phyloP scores from a whole-genome alignment of 805 yeast genomes.

The Candida andamanensis region DNA sequence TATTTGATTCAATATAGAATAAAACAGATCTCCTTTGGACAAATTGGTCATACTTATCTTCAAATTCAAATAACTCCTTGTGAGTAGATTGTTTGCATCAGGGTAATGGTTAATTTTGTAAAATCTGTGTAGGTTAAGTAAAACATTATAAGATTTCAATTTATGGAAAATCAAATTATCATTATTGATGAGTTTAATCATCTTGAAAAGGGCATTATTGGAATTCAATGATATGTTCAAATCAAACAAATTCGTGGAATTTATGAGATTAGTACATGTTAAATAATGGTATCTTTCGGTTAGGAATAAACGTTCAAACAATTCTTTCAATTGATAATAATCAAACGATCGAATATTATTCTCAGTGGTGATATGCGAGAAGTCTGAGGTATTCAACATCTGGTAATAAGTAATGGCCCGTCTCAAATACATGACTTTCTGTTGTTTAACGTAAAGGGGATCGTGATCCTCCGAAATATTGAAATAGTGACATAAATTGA shows the following conservation, averaged over 20 bases:
- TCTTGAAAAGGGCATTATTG: conserved; percentile 6
- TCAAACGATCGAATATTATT: conserved; percentile 15
- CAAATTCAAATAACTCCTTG: conserved; percentile 7
- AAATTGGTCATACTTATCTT: conserved; percentile 8
- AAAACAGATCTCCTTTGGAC: conserved; percentile 10
- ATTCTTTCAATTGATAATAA: conserved; percentile 22
- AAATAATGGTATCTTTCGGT: conserved; percentile 22
- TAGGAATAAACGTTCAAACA: conserved; percentile 25
- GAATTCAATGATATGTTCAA: conserved; percentile 4
- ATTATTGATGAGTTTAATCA: conserved; percentile 11
- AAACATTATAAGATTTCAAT: conserved; percentile 13
- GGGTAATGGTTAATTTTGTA: conserved; percentile 13
- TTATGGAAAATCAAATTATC: conserved; percentile 15
- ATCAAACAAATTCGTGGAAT: conserved; percentile 10
- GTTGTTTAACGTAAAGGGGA: conserved; percentile 17
- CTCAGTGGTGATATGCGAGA: background rate
- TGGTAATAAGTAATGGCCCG: conserved; percentile 27
- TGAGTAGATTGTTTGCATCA: conserved; percentile 9
- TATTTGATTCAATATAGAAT: conserved; percentile 10
- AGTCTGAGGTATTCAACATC: conserved; percentile 17
- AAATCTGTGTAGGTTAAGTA: conserved; percentile 9
- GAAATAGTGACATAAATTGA: conserved; percentile 27
- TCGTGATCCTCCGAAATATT: conserved; percentile 17
- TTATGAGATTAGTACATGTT: conserved; percentile 13
- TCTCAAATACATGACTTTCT: conserved; percentile 23